Percentiles rank a stretch among this genome's conserved stretches.
phyloP scores from a whole-genome alignment of 2,329 filamentous ascomycete genomes.

The Exophiala sideris region DNA sequence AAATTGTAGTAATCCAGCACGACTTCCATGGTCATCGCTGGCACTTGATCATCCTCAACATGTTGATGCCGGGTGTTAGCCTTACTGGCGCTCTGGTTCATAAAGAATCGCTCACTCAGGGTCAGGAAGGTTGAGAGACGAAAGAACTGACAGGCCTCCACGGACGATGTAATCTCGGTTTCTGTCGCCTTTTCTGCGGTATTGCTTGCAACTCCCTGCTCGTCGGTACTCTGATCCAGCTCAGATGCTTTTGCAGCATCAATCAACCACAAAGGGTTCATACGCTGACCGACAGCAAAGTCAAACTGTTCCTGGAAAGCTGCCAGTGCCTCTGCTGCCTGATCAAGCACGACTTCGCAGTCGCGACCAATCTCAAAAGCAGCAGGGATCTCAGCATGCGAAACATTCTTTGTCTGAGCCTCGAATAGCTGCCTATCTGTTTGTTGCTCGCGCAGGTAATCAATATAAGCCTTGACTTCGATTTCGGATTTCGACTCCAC shows the following conservation, averaged over 20 bases:
- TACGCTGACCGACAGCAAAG: conserved; percentile 56
- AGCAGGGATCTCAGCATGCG: conserved; percentile 61
- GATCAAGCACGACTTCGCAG: conserved; percentile 64
- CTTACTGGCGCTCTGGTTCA: conserved; percentile 58
- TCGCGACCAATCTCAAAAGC: conserved; percentile 68
- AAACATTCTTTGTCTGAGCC: conserved; percentile 38
- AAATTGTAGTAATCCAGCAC: conserved; percentile 73
- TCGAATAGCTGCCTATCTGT: conserved; percentile 40
- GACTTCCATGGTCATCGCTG: conserved; percentile 70
- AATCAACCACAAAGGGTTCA: conserved; percentile 58
- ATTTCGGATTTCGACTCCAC: conserved; percentile 69
- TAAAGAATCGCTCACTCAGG: conserved; percentile 67
- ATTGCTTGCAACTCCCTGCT: conserved; percentile 4
- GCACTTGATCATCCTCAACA: conserved; percentile 52
- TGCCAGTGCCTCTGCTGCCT: conserved; percentile 64
- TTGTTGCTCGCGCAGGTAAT: conserved; percentile 55
- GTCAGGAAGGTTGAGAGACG: conserved; percentile 58
- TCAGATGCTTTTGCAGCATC: conserved; percentile 32
- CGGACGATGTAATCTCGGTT: not conserved
- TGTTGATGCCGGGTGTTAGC: conserved; percentile 67
- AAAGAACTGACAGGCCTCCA: conserved; percentile 47
- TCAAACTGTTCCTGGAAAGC: conserved; percentile 63
- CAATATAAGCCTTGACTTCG: conserved; percentile 70
- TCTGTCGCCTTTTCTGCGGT: not conserved
- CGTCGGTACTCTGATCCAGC: conserved; percentile 12